Conservation (phyloP, 768 basidiomycete species). For the Dendrothele bispora region DNA sequence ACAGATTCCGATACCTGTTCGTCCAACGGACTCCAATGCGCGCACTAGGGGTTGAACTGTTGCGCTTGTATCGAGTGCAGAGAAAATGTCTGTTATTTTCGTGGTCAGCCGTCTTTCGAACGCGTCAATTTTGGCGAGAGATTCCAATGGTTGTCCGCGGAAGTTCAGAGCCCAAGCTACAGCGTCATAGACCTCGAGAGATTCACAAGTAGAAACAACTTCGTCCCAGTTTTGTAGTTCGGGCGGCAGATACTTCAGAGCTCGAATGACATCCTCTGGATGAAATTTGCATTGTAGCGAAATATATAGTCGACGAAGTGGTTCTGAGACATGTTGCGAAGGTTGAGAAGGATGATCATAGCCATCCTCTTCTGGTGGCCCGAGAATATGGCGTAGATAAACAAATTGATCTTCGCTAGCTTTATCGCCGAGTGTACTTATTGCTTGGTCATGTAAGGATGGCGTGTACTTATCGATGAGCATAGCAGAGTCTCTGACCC, state of each 20-base stretch:
- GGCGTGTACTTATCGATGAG: constrained; percentile 74
- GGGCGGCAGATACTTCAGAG: constrained; percentile 54
- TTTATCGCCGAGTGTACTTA: constrained; percentile 46
- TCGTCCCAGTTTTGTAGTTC: constrained; percentile 56
- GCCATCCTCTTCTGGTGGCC: constrained; percentile 51
- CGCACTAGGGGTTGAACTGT: background rate
- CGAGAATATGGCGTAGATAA: constrained; percentile 77
- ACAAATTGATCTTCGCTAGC: constrained; percentile 59
- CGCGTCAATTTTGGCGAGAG: constrained; percentile 63
- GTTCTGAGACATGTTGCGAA: constrained; percentile 45
- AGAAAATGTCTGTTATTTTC: constrained; percentile 39
- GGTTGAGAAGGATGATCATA: constrained; percentile 26
- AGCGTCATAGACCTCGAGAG: constrained; percentile 65
- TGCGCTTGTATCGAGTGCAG: background rate
- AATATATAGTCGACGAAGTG: constrained; percentile 64
- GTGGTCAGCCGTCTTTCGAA: constrained; percentile 55
- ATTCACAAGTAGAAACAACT: constrained; percentile 65
- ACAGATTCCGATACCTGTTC: constrained; percentile 68
- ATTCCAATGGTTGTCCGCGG: constrained; percentile 59
- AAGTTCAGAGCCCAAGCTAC: constrained; percentile 79
- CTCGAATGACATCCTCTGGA: constrained; percentile 59
- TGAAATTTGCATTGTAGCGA: constrained; percentile 72
- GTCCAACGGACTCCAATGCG: constrained; percentile 56
- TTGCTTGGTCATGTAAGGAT: constrained; percentile 60
- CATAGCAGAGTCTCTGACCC: constrained; percentile 65